Evolutionary conservation across 2,329 filamentous ascomycete species (phyloP), one percentile per base, ranked within the genome.

Genomic region (Domatiomyces globalis): DNA sequence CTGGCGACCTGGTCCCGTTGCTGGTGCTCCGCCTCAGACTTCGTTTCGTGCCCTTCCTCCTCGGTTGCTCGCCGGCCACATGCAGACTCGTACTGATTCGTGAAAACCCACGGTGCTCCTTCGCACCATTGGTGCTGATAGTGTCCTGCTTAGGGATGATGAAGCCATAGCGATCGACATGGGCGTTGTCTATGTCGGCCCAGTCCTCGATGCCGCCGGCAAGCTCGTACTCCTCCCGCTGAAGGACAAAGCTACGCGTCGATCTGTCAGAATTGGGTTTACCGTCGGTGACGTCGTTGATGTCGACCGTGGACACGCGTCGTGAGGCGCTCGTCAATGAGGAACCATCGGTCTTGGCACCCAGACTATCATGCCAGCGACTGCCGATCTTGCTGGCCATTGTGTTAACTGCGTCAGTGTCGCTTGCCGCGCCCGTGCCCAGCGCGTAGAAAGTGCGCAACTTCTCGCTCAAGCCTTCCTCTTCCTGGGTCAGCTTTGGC

Each of bases 141-240:
- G 18, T 44, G 48, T 65, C 63, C 10, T 29, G 47, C 19, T 45
- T 54, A 63, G 71, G 69, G 12, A 74, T 63, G 54, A 83, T 83
- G 65, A 83, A 83, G 8, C 80, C 80, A 62, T 83, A 83, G 53
- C 80, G 71, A 63, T 83, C 80, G 2, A 83, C 78, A 55, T 81
- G 74, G 12, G 68, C 74, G 5, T 71, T 75, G 17, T 75, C 69
- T 9, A 83, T 66, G 62, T 82, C 73, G 54, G 77, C 71, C 79
- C 79, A 83, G 58, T 83, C 79, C 56, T 83, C 80, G 47, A 81
- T 73, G 2, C 80, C 80, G 6, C 80, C 80, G 19, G 79, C 79
- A 29, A 76, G 64, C 63, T 83, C 80, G 48, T 71, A 68, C 9
- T 73, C 68, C 56, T 80, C 75, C 56, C 73, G 70, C 48, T 68